Base-by-base conservation (phyloP, 768 basidiomycete genomes). In the Nidula microcarpa region DNA sequence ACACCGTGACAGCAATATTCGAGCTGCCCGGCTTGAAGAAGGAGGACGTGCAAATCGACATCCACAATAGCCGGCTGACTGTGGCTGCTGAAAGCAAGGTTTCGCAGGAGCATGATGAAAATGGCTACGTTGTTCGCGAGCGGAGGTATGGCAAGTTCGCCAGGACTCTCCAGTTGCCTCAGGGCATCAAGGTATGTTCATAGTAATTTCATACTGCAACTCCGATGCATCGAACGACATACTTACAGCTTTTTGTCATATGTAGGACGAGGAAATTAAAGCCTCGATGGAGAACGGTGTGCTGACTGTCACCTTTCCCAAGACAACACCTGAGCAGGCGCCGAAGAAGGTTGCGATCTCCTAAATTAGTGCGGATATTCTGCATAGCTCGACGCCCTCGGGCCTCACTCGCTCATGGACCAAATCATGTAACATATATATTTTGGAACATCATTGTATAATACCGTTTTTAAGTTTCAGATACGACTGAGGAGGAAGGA, bases 221-320 rank as follows among this genome's bases (percentile, higher is more conserved):
- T 3, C 23, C 23, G 3, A 16, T 10, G 11, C 45, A 10, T 11
- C 18, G 45, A 70, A 70, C 6, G 75, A 64, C 47, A 57, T 63
- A 5, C 64, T 75, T 11, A 68, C 68, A 47, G 37, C 45, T 9
- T 3, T 16, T 14, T 37, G 45, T 41, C 59, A 64, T 50, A 66
- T 1, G 3, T 67, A 58, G 82, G 59, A 62, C 33, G 62, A 63
- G 0, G 61, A 66, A 23, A 57, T 68, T 36, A 65, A 65, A 16
- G 66, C 80, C 0, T 63, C 68, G 45, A 71, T 83, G 74, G 78
- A 81, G 37, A 65, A 77, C 50, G 82, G 82, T 1, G 57, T 81
- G 14, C 60, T 84, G 56, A 77, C 68, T 7, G 68, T 84, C 33
- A 76, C 75, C 1, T 82, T 79, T 73, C 82, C 81, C 6, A 81